Evolutionary conservation across 108 stramenopile genomes (phyloP).

Genomic region (Pseudonitzschia pungens): DNA sequence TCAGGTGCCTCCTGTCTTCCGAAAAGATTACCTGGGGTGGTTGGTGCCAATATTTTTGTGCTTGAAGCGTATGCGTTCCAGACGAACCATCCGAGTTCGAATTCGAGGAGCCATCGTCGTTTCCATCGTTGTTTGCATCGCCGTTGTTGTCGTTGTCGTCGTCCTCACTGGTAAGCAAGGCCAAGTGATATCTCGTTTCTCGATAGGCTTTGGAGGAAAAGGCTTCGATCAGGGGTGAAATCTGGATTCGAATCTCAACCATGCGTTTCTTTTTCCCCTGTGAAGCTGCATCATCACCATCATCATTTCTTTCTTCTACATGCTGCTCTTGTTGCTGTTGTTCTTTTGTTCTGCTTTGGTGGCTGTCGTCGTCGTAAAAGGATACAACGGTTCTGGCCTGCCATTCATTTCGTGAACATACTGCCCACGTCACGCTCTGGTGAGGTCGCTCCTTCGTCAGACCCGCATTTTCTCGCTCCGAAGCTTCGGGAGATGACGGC

Average conservation of each 20-base stretch:
- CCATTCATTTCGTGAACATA: conserved; percentile 34
- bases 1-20: conserved; percentile 25
- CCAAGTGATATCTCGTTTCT: conserved; percentile 33
- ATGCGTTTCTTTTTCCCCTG: conserved; percentile 7
- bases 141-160: not conserved
- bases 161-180: conserved; percentile 23
- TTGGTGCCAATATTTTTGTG: conserved; percentile 1
- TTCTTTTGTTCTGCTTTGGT: too few species aligned
- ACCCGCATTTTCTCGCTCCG: too few species aligned
- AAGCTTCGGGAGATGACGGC: not conserved
- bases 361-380: conserved; percentile 32
- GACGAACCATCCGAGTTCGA: not conserved
- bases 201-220: conserved; percentile 21
- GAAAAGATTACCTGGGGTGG: conserved; percentile 32
- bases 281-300: not conserved
- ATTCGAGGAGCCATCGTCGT: not conserved
- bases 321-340: not conserved
- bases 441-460: not conserved
- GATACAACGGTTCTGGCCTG: conserved; percentile 23
- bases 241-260: conserved; percentile 34
- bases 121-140: not conserved
- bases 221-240: conserved; percentile 23
- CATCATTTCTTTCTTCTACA: not conserved
- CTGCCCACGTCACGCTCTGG: conserved; percentile 29
- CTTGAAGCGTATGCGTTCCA: not conserved